These are phyloP conservation scores for Olyra latifolia DNA, from an alignment of 176 grass and related monocot genomes.

Conservation along the genomic window DNA sequence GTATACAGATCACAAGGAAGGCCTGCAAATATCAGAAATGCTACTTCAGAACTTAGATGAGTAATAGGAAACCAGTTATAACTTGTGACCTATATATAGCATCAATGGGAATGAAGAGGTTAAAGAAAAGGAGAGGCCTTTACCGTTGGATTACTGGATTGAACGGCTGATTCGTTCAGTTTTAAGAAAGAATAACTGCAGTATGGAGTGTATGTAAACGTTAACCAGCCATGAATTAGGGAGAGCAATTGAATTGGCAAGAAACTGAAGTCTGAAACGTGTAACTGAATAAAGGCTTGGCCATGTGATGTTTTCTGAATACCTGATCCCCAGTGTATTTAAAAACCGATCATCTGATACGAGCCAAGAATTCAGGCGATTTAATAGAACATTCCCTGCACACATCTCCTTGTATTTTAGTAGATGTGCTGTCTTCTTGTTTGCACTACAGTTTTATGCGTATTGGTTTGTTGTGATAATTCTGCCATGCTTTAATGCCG, in stretches of 20 bases:
- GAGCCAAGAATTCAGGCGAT: neutral
- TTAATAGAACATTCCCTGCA: slow-evolving; percentile 9
- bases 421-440: slow-evolving; percentile 10
- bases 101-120: neutral
- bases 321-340: neutral
- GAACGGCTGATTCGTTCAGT: neutral
- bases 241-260: slow-evolving; percentile 35
- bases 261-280: slow-evolving; percentile 25
- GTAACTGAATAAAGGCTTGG: slow-evolving; percentile 1
- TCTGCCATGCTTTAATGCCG: neutral
- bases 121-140: neutral
- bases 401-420: slow-evolving; percentile 49
- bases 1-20: neutral
- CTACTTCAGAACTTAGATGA: neutral
- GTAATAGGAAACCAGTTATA: neutral
- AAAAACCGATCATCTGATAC: slow-evolving; percentile 6
- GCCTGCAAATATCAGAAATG: neutral
- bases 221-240: slow-evolving; percentile 30
- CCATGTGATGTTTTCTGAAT: slow-evolving; percentile 27
- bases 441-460: neutral
- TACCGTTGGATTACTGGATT: slow-evolving; percentile 15
- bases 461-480: neutral
- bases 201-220: neutral
- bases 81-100: neutral
- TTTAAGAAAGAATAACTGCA: neutral